Base-by-base conservation (phyloP, 352 stramenopile genomes). In the Pythium periplocum region DNA sequence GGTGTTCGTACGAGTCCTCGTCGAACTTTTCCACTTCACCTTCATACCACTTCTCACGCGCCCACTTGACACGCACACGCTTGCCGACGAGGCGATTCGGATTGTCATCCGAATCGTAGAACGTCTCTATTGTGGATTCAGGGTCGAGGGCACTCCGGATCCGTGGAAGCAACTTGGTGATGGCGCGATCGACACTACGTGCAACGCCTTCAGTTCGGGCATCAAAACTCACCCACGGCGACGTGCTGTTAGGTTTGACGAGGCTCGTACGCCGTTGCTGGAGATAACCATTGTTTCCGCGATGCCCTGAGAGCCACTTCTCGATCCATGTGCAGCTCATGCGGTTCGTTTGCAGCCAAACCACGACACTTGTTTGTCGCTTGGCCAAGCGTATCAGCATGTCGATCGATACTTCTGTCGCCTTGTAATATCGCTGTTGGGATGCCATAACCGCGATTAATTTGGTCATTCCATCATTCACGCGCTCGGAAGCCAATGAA, bases 31-130 rank as follows among this genome's bases (percentile, higher is more conserved):
- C 66, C 8, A 95, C 83, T 34, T 48, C 53, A 9, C 86, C 86
- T 66, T 91, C 78, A 48, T 95, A 95, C 83, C 83, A 95, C 56
- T 94, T 93, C 53, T 95, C 83, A 44, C 92, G 90, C 26, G 83
- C 83, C 86, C 86, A 95, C 55, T 94, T 95, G 12, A 95, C 86
- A 33, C 79, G 76, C 42, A 95, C 81, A 5, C 82, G 83, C 51
- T 89, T 87, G 34, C 83, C 83, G 0, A 95, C 82, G 53, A 95
- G 82, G 2, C 79, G 79, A 57, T 72, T 59, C 31, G 86, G 86
- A 39, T 95, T 93, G 64, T 95, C 86, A 54, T 95, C 86, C 52
- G 83, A 94, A 52, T 94, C 84, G 64, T 95, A 95, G 43, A 93
- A 90, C n/a, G 70, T 84, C 36, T 95, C 83, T 2, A 78, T 54